Percentiles rank a stretch among this genome's conserved stretches.
These are phyloP conservation scores for Grosmannia huntii DNA, from an alignment of 2,329 filamentous ascomycete genomes.

Conservation along the genomic window DNA sequence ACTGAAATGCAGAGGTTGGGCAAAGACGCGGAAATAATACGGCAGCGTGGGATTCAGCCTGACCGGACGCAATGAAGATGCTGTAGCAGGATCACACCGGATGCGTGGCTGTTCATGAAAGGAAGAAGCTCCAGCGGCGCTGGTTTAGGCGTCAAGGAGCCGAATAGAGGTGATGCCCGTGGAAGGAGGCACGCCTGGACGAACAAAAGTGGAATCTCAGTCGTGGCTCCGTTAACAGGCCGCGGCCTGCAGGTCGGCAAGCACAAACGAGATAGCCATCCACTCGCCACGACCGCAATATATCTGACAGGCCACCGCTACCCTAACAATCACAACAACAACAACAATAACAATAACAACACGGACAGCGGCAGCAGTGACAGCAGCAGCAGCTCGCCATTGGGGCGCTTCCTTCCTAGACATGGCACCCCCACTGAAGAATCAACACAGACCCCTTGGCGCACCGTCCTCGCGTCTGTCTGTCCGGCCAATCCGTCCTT, in stretches of 20 bases:
- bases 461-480: background rate
- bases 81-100: background rate
- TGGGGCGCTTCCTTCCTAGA: background rate
- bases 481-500: background rate
- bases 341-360: background rate
- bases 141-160: background rate
- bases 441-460: background rate
- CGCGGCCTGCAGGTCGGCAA: background rate
- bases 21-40: background rate
- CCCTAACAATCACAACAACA: background rate
- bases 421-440: background rate
- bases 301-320: background rate
- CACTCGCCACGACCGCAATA: background rate
- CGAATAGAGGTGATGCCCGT: background rate
- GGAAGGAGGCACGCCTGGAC: background rate
- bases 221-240: background rate
- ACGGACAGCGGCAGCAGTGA: background rate
- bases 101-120: background rate
- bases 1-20: background rate
- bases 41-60: background rate
- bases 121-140: background rate
- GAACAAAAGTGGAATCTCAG: background rate
- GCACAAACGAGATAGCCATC: background rate
- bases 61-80: background rate
- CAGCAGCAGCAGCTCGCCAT: background rate